Percentiles rank a stretch among this genome's conserved stretches.
Evolutionary conservation across 495 filamentous ascomycete genomes (phyloP).

Genomic region (Aspergillus indologenus): DNA sequence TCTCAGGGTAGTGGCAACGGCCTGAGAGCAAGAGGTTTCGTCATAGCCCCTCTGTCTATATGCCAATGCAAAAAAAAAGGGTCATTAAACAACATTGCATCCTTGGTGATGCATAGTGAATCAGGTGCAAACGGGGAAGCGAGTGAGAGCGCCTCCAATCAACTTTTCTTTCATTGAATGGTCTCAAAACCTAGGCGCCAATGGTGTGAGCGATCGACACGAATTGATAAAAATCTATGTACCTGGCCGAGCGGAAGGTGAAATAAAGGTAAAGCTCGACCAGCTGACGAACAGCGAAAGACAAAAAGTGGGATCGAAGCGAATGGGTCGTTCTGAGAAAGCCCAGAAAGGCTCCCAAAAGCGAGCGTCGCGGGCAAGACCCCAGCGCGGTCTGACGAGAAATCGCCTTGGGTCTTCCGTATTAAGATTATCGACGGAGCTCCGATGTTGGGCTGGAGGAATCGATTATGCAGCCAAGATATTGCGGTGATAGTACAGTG

Average conservation of each 20-base stretch:
- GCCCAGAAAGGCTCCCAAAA: slow-evolving; percentile 33
- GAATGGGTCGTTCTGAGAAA: slow-evolving; percentile 18
- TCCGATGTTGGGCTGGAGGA: slow-evolving; percentile 9
- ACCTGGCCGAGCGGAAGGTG: slow-evolving; percentile 36
- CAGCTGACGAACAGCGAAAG: slow-evolving; percentile 41
- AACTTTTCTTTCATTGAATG: slow-evolving; percentile 31
- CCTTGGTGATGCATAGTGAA: slow-evolving; percentile 42
- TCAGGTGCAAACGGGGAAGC: slow-evolving; percentile 40
- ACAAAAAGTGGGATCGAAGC: slow-evolving; percentile 36
- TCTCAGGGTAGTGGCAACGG: slow-evolving; percentile 10
- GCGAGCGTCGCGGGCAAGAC: slow-evolving; percentile 35
- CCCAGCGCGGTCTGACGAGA: neutral
- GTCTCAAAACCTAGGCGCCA: slow-evolving; percentile 40
- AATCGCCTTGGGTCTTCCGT: slow-evolving; percentile 23
- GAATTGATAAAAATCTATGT: slow-evolving; percentile 41
- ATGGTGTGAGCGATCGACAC: slow-evolving; percentile 46
- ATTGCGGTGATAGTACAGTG: slow-evolving; percentile 30
- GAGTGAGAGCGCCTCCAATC: slow-evolving; percentile 29
- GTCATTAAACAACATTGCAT: slow-evolving; percentile 27
- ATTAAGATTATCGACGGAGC: slow-evolving; percentile 49
- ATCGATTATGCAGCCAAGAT: slow-evolving; percentile 11
- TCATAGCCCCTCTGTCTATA: slow-evolving; percentile 31
- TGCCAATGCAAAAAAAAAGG: slow-evolving; percentile 39
- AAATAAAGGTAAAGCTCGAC: slow-evolving; percentile 34
- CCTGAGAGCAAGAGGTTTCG: slow-evolving; percentile 14